These are phyloP conservation scores for Trichoderma simmonsii DNA, from an alignment of 2,329 filamentous ascomycete genomes.

Conservation along the genomic window DNA sequence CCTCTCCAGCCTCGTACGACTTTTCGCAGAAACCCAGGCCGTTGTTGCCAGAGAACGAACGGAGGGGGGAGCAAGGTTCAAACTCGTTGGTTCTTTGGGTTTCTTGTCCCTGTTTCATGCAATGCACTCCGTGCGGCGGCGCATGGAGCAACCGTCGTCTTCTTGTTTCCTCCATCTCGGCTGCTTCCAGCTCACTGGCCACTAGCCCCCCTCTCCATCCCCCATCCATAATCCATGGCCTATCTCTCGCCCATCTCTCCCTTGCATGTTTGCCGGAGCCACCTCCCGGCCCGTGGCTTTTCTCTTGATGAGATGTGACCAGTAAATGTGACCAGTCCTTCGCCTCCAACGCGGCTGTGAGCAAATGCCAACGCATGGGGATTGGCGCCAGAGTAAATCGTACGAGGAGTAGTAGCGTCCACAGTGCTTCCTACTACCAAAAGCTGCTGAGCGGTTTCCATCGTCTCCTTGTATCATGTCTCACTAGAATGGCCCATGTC, in stretches of 20 bases:
- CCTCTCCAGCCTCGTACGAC: constrained; percentile 13
- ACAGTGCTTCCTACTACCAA: not conserved
- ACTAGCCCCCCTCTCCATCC: not conserved
- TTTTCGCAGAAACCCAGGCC: not conserved
- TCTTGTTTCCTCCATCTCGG: constrained; percentile 10
- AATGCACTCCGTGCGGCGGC: not conserved
- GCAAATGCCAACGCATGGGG: not conserved
- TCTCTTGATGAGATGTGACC: constrained; percentile 15
- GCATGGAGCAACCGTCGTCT: not conserved
- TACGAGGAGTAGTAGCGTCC: not conserved
- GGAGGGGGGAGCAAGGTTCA: not conserved
- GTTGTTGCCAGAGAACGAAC: not conserved
- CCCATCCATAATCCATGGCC: not conserved
- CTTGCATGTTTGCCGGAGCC: not conserved
- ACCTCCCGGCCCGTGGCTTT: constrained; percentile 4
- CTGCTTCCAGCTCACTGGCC: not conserved
- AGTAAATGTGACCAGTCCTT: constrained; percentile 7
- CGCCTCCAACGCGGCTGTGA: not conserved
- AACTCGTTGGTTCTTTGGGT: not conserved
- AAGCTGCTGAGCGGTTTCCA: not conserved
- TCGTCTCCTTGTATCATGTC: constrained; percentile 10
- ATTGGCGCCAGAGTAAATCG: not conserved
- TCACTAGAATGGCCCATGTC: not conserved
- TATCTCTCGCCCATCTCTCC: not conserved
- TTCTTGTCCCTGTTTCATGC: constrained; percentile 7